Base-by-base conservation (phyloP, 1,139 yeast genomes). In the Debaryomyces nepalensis region DNA sequence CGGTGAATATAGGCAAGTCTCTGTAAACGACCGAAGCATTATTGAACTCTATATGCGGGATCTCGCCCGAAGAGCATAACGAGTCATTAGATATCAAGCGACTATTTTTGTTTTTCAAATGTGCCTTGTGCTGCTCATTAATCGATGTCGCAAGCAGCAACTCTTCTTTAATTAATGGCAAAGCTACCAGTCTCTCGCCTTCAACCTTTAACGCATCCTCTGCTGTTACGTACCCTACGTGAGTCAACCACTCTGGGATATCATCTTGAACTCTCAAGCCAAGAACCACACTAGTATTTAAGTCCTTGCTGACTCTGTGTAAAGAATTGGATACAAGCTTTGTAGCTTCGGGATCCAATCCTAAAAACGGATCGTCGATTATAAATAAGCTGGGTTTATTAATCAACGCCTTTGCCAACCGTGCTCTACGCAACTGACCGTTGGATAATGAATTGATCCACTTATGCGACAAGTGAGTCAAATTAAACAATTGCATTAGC, bases 371-470 rank as follows among this genome's bases (percentile, higher is more conserved):
- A 54, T 93, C 98, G 60, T 93, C 98, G 12, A 93, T 74, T 8
- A 91, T 61, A 44, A 90, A 66, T 19, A 90, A 53, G 31, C 71
- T 70, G 0, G 97, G 97, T 37, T 77, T 69, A 41, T 72, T 69
- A 40, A 89, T 73, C 40, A 93, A 57, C 0, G 91, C 80, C 48
- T 79, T 77, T 0, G 97, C 98, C 22, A 93, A 69, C 47, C 97
- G 73, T 0, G 97, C 96, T 38, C 99, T 71, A 52, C 99, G 75
- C 61, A 87, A 82, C 63, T 93, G 99, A 0, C 99, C 99, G 59
- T 93, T 93, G 61, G 96, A 87, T 38, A 93, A 70, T 0, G 95
- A 87, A 60, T 88, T 88, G 35, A 88, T 80, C 90, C 96, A 91
- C 47, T 88, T 77, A 43, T 79, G 69, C 42, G 79, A 71, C 43